A percentile compares a stretch with the other conserved stretches of the same genome.
Evolutionary conservation across 2,329 filamentous ascomycete genomes (phyloP).

Genomic region (Pseudophaeomoniella oleicola): DNA sequence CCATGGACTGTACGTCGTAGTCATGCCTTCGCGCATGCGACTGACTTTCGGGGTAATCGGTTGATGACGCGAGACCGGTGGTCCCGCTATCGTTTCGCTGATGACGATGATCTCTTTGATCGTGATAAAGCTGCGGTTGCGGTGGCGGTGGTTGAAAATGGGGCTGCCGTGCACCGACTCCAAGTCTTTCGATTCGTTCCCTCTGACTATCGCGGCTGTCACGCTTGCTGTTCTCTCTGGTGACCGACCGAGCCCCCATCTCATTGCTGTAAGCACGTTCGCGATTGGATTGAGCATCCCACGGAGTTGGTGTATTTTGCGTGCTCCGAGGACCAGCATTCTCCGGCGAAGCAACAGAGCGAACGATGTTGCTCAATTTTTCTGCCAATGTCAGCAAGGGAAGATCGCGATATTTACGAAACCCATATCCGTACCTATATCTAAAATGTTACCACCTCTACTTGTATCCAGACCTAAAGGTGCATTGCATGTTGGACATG

Average conservation of each 20-base stretch:
- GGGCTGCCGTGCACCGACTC: constrained; percentile 18
- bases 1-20: constrained; percentile 94
- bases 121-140: constrained; percentile 13
- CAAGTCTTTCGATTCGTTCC: constrained; percentile 31
- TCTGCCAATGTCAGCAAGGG: constrained; percentile 37
- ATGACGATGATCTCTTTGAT: no score
- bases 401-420: constrained; percentile 9
- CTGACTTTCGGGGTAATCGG: constrained; percentile 62
- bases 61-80: constrained; percentile 58
- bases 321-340: constrained; percentile 41
- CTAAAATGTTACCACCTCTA: constrained; percentile 79
- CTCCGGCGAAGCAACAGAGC: constrained; percentile 52
- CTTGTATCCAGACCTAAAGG: constrained; percentile 85
- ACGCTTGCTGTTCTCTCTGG: constrained; percentile 18
- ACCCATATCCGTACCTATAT: constrained; percentile 56
- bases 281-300: constrained; percentile 27
- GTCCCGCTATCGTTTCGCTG: constrained; percentile 64
- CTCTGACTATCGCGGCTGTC: constrained; percentile 29
- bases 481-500: constrained; percentile 86
- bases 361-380: constrained; percentile 87
- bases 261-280: background rate
- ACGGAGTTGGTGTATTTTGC: constrained; percentile 46
- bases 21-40: constrained; percentile 63
- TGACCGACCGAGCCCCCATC: constrained; percentile 5
- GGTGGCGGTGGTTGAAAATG: constrained; percentile 2